A percentile compares a stretch with the other conserved stretches of the same genome.
phyloP scores from a whole-genome alignment of 441 rosid genomes.

The Adansonia madagascariensis region DNA sequence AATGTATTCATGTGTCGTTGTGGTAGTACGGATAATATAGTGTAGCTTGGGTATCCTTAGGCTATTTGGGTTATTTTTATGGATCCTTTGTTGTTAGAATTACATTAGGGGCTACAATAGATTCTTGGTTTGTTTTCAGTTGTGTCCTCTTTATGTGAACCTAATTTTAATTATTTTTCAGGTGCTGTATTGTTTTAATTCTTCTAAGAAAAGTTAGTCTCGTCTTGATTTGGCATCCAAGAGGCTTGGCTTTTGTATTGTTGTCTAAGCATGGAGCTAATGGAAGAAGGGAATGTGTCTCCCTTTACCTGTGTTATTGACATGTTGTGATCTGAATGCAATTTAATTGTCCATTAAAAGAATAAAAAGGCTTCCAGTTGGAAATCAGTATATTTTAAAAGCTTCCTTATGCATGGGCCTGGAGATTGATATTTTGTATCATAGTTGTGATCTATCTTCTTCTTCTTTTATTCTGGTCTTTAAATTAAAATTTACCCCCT shows the following conservation, averaged over 20 bases:
- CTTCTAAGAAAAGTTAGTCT: constrained; percentile 9
- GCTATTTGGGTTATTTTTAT: neutral
- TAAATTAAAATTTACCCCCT: neutral
- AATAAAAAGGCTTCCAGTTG: neutral
- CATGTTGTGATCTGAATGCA: neutral
- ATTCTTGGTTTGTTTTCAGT: neutral
- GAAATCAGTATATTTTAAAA: constrained; percentile 1
- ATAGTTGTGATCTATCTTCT: neutral
- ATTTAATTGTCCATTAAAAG: neutral
- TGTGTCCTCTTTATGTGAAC: neutral
- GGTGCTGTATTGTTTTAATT: neutral
- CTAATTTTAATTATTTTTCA: neutral
- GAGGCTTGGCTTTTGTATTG: neutral
- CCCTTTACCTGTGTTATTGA: neutral
- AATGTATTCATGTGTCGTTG: neutral
- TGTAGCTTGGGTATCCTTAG: constrained; percentile 7
- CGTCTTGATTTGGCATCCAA: neutral
- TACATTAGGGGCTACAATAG: constrained; percentile 7
- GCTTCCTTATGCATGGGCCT: neutral
- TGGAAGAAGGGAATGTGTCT: neutral
- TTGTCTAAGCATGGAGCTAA: neutral
- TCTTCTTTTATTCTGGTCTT: neutral
- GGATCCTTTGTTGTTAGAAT: neutral
- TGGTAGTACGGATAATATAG: neutral
- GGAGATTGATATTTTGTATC: neutral